Evolutionary conservation across 2,329 filamentous ascomycete genomes (phyloP).

Genomic region (Alternaria ethzedia): DNA sequence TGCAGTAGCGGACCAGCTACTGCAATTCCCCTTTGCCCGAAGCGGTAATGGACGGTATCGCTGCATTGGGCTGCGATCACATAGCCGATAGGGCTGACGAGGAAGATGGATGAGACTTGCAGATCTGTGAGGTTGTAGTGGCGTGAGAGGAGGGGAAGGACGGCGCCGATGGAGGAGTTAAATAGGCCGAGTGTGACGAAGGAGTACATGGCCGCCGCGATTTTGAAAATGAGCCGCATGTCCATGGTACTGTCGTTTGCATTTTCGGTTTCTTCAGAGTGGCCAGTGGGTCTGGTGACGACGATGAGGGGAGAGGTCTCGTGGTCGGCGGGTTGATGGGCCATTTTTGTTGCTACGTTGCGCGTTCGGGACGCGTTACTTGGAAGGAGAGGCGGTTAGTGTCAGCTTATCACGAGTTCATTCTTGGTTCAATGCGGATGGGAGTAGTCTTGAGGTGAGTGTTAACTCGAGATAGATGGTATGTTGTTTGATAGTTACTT

Average conservation of each 20-base stretch:
- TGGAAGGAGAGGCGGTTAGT: background rate
- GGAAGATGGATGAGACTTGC: constrained; percentile 55
- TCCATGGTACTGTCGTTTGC: background rate
- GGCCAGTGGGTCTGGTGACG: background rate
- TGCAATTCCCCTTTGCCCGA: constrained; percentile 54
- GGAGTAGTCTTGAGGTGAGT: background rate
- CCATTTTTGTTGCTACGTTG: constrained; percentile 4
- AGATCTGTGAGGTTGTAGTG: constrained; percentile 54
- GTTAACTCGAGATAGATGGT: background rate
- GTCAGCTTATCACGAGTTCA: background rate
- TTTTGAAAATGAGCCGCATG: constrained; percentile 37
- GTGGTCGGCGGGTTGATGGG: background rate
- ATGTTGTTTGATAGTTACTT: background rate
- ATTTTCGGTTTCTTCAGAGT: no score
- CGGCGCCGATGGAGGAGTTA: constrained; percentile 39
- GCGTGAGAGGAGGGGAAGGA: constrained; percentile 46
- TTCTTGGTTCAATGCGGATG: background rate
- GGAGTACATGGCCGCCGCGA: constrained; percentile 63
- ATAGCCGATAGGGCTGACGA: constrained; percentile 54
- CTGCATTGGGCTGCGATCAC: constrained; percentile 51
- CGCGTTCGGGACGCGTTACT: background rate
- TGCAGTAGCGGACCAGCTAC: constrained; percentile 50
- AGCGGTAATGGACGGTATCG: constrained; percentile 46
- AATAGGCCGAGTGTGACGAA: constrained; percentile 62
- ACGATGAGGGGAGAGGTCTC: constrained; percentile 14